Evolutionary conservation across 1,139 yeast species (phyloP), one percentile per base, ranked within the genome.

Genomic region (Pichia inconspicua): DNA sequence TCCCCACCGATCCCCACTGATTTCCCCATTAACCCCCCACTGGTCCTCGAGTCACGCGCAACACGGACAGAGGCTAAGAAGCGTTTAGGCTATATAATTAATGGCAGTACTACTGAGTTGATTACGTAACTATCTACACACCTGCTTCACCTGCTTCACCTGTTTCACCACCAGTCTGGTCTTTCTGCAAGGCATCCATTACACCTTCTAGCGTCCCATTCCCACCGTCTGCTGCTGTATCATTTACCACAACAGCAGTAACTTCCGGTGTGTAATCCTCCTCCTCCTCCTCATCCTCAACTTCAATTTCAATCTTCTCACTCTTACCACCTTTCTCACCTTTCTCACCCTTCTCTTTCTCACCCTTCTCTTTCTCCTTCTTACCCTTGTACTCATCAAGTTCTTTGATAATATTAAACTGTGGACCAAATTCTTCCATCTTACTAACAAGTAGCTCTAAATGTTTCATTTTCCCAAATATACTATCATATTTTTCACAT

Each of bases 401-500:
- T 22, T 40, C 41, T 7, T 35, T 25, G 30, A 48, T 38, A 2
- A 42, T 40, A 39, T 45, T 42, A 11, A 45, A 38, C 6, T 34
- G 43, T 15, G 39, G 41, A 3, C 31, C 31, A 12, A 39, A 27
- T 15, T 25, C 17, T 19, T 42, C 38, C n/a, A 45, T n/a, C 4
- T 44, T 40, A 15, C 37, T 12, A n/a, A 31, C 25, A 8, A 48
- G 3, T 5, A 48, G 15, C 5, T 41, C 40, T 19, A 43, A 10
- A 11, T 25, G 32, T 22, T 39, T 31, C 36, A 22, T 38, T 34
- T 27, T 25, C 15, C 45, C 47, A 62, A 85, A 88, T 41, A 74
- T 67, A 52, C 80, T 82, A 40, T 74, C 71, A 62, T 77, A 89
- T 50, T 95, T 74, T 47, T 72, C 72, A 53, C 85, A 90, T 42